Base-by-base conservation (phyloP, 176 grass and related monocot species). In the Otatea glauca region DNA sequence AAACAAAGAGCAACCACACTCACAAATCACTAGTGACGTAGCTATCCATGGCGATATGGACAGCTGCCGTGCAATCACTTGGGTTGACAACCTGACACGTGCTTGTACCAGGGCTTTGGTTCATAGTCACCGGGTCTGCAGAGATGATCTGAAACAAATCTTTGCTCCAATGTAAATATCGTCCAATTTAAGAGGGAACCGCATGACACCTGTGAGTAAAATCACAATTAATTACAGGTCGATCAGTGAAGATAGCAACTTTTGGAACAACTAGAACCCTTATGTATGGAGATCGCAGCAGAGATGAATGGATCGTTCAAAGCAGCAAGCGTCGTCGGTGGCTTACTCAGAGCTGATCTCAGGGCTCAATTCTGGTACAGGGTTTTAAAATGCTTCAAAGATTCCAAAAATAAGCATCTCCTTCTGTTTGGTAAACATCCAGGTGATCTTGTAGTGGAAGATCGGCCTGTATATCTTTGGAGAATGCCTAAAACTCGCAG, bases 121-220 rank as follows among this genome's bases (percentile, higher is more conserved):
- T 51, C 49, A 51, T 5, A 51, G 49, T 5, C 13, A 51, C 49
- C 49, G 14, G 15, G 49, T 16, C 15, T 51, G 4, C 49, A 51
- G 14, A 15, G 48, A 51, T 51, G 49, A 51, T 14, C 49, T 41
- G 6, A 41, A 41, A 51, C 49, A 51, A 24, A 65, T 68, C 5
- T 32, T 16, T 0, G 18, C 7, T 70, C 39, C n/a, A 44, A 0
- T 24, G 29, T 29, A 29, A 11, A 41, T 21, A 0, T 3, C 21
- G 37, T 17, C 11, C 3, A 42, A 7, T 1, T n/a, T 68, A 3
- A n/a, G 37, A n/a, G 37, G 63, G 9, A 3, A 41, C 17, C 66
- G 62, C 29, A 38, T 5, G 18, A 9, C 23, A 66, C 38, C 27
- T 75, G 72, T 23, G 54, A 77, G 79, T 23, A 88, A 75, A 32